Percentiles rank a stretch among this genome's conserved stretches.
phyloP scores from a whole-genome alignment of 768 basidiomycete species.

The Galerina sulciceps region DNA sequence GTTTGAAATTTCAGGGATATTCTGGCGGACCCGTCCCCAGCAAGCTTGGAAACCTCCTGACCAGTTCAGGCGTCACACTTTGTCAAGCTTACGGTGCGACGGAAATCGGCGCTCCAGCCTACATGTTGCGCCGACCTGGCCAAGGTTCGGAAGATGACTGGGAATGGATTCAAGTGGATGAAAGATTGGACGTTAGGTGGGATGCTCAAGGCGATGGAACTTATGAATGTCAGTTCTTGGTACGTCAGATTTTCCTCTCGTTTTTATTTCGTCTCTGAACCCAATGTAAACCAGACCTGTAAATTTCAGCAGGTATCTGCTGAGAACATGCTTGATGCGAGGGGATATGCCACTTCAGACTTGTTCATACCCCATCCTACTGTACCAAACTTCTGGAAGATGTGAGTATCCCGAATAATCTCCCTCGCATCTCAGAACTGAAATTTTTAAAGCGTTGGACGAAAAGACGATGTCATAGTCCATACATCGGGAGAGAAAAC shows the following conservation, averaged over 20 bases:
- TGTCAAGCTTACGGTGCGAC: conserved; percentile 40
- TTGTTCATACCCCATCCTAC: conserved; percentile 48
- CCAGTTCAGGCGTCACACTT: conserved; percentile 36
- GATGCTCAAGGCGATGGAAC: conserved; percentile 38
- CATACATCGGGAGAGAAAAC: conserved; percentile 42
- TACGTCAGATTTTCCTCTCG: conserved; percentile 15
- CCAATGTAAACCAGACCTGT: conserved; percentile 25
- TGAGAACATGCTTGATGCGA: conserved; percentile 38
- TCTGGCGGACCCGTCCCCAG: conserved; percentile 40
- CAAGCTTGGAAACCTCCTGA: conserved; percentile 38
- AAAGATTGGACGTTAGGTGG: conserved; percentile 35
- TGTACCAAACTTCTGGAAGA: conserved; percentile 43
- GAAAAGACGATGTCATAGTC: conserved; percentile 43
- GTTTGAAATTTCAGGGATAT: conserved; percentile 26
- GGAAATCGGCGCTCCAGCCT: conserved; percentile 32
- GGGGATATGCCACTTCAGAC: conserved; percentile 49
- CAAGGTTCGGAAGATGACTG: conserved; percentile 30
- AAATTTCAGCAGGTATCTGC: conserved; percentile 36
- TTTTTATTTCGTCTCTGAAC: not conserved
- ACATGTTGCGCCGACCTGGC: conserved; percentile 13
- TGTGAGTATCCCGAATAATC: conserved; percentile 29
- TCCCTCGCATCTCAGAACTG: not conserved
- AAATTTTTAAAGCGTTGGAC: conserved; percentile 34
- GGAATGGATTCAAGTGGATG: conserved; percentile 34
- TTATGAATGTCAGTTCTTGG: conserved; percentile 43